Evolutionary conservation across 192 early-diverging fungal genomes (phyloP), one percentile per base, ranked within the genome.

Genomic region (Mortierella alpina): DNA sequence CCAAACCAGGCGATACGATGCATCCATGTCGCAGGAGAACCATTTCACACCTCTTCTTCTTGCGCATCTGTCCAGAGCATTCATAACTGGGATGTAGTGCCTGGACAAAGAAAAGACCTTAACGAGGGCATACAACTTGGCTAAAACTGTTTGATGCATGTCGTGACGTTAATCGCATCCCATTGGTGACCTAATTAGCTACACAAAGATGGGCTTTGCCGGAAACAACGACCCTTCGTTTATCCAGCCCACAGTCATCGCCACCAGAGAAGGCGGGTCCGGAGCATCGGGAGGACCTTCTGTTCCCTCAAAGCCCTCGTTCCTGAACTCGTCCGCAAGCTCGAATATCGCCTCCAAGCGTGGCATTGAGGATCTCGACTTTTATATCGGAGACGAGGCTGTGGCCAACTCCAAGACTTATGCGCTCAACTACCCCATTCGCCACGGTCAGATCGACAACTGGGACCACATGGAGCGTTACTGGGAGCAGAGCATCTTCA

Each of bases 381-480:
- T 96, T 84, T 93, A 88, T 82, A 98, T 99, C 84, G 98, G 98
- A 40, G 94, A 99, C 84, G 97, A 99, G 61, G 98, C 98, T 0
- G 68, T 95, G 41, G 86, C 86, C 63, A 96, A 97, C 82, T 91
- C 93, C 66, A 97, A 96, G 86, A 93, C 95, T 14, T 96, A 97
- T 80, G 90, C 88, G 11, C 84, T 96, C 45, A 90, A 91, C 80
- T 98, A 97, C 78, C 96, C 97, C 20, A 95, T 98, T 76, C 90
- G 96, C 18, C 98, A 99, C 71, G 98, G 97, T 41, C 96, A 97
- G 85, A 98, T 99, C 72, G 96, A 97, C 48, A 98, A 98, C 88
- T 99, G 97, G 97, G 98, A 99, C 86, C 91, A 97, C 54, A 99
- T 99, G 98, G 98, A 99, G 84, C 92, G 97, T 69, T 99, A 95